A percentile compares a stretch with the other conserved stretches of the same genome.
Evolutionary conservation across 768 basidiomycete genomes (phyloP).

Genomic region (Naematelia aurantialba): DNA sequence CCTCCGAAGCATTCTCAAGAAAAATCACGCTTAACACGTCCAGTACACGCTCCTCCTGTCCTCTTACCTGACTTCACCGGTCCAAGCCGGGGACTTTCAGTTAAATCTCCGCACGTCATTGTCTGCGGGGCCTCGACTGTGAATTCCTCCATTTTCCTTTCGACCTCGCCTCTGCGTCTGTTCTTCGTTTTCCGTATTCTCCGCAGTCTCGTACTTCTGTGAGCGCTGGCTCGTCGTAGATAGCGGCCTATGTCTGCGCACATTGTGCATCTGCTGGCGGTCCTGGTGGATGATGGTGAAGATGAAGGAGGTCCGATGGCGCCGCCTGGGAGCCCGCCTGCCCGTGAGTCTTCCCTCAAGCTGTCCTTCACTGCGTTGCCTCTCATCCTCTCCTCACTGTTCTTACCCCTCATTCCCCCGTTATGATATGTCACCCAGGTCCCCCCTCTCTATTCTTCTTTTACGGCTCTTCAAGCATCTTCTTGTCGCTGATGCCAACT

Average conservation of each 20-base stretch:
- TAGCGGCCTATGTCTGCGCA: conserved; percentile 6
- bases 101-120: not conserved
- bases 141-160: conserved; percentile 1
- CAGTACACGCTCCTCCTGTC: no score
- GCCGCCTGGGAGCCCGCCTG: conserved; percentile 39
- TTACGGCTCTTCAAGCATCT: no score
- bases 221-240: no score
- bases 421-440: no score
- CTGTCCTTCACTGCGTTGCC: not conserved
- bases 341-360: conserved; percentile 27
- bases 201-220: not conserved
- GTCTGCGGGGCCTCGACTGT: not conserved
- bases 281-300: not conserved
- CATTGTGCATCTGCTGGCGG: not conserved
- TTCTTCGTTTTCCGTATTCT: not conserved
- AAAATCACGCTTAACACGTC: no score
- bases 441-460: no score
- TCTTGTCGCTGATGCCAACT: no score
- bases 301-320: conserved; percentile 5
- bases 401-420: no score
- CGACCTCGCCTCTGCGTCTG: not conserved
- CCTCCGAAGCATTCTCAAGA: no score
- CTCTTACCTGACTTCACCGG: not conserved
- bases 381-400: no score
- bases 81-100: not conserved